Conservation (phyloP, 306 rosid genomes). For the Crotalaria pallida region DNA sequence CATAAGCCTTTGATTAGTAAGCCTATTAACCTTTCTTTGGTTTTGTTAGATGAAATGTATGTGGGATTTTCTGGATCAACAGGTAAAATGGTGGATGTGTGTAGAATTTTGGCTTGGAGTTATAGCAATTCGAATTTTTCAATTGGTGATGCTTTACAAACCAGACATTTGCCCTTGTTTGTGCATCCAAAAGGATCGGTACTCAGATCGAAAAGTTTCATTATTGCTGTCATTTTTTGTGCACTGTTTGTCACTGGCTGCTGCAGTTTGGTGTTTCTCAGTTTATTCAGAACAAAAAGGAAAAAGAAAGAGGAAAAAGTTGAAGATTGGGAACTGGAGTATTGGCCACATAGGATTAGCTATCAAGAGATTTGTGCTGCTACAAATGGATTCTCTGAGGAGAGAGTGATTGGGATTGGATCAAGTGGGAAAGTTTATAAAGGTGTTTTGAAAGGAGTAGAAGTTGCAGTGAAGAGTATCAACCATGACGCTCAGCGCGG, state of each 20-base stretch:
- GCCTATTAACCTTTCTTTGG: constrained; percentile 40
- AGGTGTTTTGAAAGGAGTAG: constrained; percentile 49
- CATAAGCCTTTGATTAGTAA: constrained; percentile 48
- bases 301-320: constrained; percentile 19
- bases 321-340: constrained; percentile 56
- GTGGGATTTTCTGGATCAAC: constrained; percentile 57
- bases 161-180: constrained; percentile 49
- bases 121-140: constrained; percentile 61
- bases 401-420: constrained; percentile 58
- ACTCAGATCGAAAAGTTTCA: constrained; percentile 34
- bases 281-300: constrained; percentile 25
- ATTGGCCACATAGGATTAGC: constrained; percentile 66
- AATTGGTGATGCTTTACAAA: constrained; percentile 53
- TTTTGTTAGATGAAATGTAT: constrained; percentile 50
- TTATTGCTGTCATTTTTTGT: constrained; percentile 31
- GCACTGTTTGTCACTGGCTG: constrained; percentile 24
- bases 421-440: constrained; percentile 62
- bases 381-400: constrained; percentile 55
- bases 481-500: constrained; percentile 36
- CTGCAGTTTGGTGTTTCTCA: constrained; percentile 11
- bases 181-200: constrained; percentile 23
- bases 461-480: constrained; percentile 60
- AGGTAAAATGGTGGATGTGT: constrained; percentile 49
- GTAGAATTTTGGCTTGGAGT: constrained; percentile 65
- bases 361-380: constrained; percentile 49